Base-by-base conservation (phyloP, 176 grass and related monocot species). In the Phoenix dactylifera region DNA sequence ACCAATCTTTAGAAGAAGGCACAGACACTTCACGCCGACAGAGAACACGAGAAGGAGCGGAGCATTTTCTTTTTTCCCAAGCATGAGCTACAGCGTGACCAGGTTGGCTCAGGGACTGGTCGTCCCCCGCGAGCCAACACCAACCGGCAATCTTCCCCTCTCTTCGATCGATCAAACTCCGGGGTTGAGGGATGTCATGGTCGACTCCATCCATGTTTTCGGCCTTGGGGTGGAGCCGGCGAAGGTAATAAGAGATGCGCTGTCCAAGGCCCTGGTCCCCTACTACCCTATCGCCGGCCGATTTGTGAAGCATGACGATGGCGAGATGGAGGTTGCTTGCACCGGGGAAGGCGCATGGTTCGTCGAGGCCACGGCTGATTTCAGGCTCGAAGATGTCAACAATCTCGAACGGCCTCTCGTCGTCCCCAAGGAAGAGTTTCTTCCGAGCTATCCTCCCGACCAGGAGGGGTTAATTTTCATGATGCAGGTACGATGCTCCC, bases 241-340 rank as follows among this genome's bases (percentile, higher is more conserved):
- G 0, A 22, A 55, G 26, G 60, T 48, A 39, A 73, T 83, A 5
- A 29, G 35, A 15, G 54, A 53, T 1, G 69, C 63, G 0, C 58
- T 83, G 22, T 51, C 63, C 2, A 12, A 16, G 16, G 80, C 80
- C 1, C 22, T 83, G n/a, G 48, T 77, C 24, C 52, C 65, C 58
- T 77, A 77, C 80, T 53, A 77, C 44, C 80, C 74, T 2, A 3
- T 83, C 9, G 69, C 69, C 6, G 80, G 80, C 24, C 74, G 74
- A 16, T 3, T 83, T 9, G 23, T 6, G 16, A 35, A 15, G 56
- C n/a, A 26, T 16, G 24, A 54, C 6, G 26, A 32, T n/a, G 5
- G 4, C 0, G 68, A 72, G 15, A 20, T 51, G 5, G 22, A 57
- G 29, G 15, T 80, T 7, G n/a, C 58, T 3, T 80, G 77, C 32